phyloP scores from a whole-genome alignment of 805 yeast genomes.

The Candida saitoana region DNA sequence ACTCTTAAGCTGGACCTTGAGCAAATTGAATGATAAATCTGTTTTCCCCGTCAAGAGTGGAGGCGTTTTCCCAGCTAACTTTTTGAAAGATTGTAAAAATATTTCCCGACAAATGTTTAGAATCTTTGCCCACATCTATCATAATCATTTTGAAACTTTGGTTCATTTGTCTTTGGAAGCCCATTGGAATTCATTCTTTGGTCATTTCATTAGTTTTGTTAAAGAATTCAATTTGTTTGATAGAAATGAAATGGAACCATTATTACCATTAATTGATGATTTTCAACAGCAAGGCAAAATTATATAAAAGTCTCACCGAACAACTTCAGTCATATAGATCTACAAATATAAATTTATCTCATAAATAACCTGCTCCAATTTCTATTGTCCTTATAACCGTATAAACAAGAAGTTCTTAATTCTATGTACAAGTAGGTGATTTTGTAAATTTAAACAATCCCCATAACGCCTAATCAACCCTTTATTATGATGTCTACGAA shows the following conservation, averaged over 20 bases:
- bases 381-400: conserved; percentile 3
- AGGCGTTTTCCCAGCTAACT: conserved; percentile 82
- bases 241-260: conserved; percentile 72
- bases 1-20: conserved; percentile 83
- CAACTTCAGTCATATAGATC: not conserved
- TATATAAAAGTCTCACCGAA: conserved; percentile 23
- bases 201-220: conserved; percentile 85
- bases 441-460: not conserved
- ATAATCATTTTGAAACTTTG: conserved; percentile 89
- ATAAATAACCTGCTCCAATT: not conserved
- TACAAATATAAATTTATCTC: not conserved
- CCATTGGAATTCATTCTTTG: conserved; percentile 96
- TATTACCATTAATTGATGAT: conserved; percentile 68
- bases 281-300: conserved; percentile 87
- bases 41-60: conserved; percentile 91
- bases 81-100: conserved; percentile 76
- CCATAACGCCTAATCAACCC: not conserved
- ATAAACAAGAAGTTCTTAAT: conserved; percentile 3
- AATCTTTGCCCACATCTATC: conserved; percentile 91
- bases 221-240: conserved; percentile 83
- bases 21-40: conserved; percentile 82
- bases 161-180: conserved; percentile 92
- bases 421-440: conserved; percentile 4
- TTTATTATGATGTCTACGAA: conserved; percentile 19
- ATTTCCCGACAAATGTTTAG: conserved; percentile 91